These are phyloP conservation scores for Aspergillus fumigatus DNA, from an alignment of 2,329 filamentous ascomycete genomes.

Conservation along the genomic window DNA sequence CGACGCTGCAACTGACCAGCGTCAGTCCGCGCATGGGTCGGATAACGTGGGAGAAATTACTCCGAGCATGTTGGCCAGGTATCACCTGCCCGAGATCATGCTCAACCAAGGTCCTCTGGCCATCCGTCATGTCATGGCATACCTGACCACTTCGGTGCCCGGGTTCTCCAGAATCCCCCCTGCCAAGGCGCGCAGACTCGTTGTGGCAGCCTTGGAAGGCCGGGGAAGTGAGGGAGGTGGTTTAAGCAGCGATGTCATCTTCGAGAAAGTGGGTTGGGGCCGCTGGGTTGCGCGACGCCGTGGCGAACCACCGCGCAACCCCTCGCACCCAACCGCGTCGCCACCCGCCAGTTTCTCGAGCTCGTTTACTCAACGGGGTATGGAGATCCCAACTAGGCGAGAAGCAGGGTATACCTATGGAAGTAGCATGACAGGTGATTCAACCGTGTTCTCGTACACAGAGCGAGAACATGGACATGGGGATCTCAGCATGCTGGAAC, in stretches of 20 bases:
- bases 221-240: slow-evolving; percentile 57
- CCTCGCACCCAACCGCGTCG: slow-evolving; percentile 34
- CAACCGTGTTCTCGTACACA: slow-evolving; percentile 68
- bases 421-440: slow-evolving; percentile 65
- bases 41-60: slow-evolving; percentile 82
- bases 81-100: slow-evolving; percentile 86
- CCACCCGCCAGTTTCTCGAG: slow-evolving; percentile 50
- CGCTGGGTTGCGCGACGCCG: slow-evolving; percentile 82
- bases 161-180: slow-evolving; percentile 87
- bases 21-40: slow-evolving; percentile 46
- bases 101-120: slow-evolving; percentile 84
- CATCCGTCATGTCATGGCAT: slow-evolving; percentile 92
- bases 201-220: slow-evolving; percentile 87
- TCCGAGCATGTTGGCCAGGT: slow-evolving; percentile 75
- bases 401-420: slow-evolving; percentile 43
- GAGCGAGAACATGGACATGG: slow-evolving; percentile 58
- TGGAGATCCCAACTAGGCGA: slow-evolving; percentile 44
- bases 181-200: slow-evolving; percentile 81
- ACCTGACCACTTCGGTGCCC: slow-evolving; percentile 86
- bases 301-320: slow-evolving; percentile 50
- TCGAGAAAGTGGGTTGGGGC: slow-evolving; percentile 96
- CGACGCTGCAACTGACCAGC: slow-evolving; percentile 53
- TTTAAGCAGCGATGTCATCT: slow-evolving; percentile 56
- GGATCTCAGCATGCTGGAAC: slow-evolving; percentile 66
- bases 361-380: slow-evolving; percentile 41